A percentile compares a stretch with the other conserved stretches of the same genome.
Evolutionary conservation across 2,329 filamentous ascomycete species (phyloP).

Genomic region (Penicillium sp.): DNA sequence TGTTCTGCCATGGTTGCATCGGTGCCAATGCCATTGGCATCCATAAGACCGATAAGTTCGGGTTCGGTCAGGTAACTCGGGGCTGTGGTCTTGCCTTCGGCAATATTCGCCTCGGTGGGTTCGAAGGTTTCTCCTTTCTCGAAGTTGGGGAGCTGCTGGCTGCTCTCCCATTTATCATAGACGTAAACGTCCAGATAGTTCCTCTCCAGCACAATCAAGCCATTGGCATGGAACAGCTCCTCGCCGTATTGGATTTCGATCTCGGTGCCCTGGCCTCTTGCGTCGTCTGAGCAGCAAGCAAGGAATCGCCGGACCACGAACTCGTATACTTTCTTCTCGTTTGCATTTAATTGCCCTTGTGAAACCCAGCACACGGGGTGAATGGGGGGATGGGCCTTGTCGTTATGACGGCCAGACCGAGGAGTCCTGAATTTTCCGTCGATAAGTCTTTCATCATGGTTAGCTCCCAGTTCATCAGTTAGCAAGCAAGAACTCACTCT

Average conservation of each 20-base stretch:
- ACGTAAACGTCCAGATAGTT: conserved; percentile 96
- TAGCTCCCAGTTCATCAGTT: not conserved
- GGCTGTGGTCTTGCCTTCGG: conserved; percentile 80
- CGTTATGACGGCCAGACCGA: conserved; percentile 78
- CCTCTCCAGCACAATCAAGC: conserved; percentile 74
- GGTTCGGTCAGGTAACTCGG: conserved; percentile 90
- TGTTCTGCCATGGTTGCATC: conserved; percentile 99
- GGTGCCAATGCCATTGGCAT: conserved; percentile 95
- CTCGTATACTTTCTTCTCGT: conserved; percentile 78
- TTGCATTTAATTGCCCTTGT: conserved; percentile 54
- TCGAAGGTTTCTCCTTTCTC: conserved; percentile 74
- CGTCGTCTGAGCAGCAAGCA: conserved; percentile 92
- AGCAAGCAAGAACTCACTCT: conserved; percentile 36
- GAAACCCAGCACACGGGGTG: conserved; percentile 86
- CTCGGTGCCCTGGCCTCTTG: conserved; percentile 77
- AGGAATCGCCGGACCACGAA: conserved; percentile 89
- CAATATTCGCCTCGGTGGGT: conserved; percentile 82
- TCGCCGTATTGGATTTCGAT: conserved; percentile 78
- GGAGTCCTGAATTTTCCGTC: conserved; percentile 75
- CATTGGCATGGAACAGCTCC: conserved; percentile 75
- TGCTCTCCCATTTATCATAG: conserved; percentile 95
- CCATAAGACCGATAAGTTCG: conserved; percentile 93
- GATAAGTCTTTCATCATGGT: conserved; percentile 49
- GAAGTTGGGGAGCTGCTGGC: conserved; percentile 73
- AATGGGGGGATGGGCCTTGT: conserved; percentile 95